Percentiles rank a stretch among this genome's conserved stretches.
Evolutionary conservation across 208 protist species (phyloP).

Genomic region (Acanthamoeba healyi): DNA sequence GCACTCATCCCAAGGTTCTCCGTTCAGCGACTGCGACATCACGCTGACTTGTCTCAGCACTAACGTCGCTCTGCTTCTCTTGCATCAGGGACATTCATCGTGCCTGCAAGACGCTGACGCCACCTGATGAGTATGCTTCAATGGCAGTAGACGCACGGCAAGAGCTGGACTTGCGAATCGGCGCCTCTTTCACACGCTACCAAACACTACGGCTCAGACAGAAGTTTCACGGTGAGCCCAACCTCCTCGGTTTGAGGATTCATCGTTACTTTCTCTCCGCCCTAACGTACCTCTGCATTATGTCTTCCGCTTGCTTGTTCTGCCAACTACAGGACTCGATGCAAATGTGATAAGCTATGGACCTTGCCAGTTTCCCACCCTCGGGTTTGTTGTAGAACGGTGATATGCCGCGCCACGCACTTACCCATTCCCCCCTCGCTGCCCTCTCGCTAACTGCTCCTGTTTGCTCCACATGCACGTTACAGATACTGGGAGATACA

Average conservation of each 20-base stretch:
- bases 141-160: conserved; percentile 92
- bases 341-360: conserved; percentile 88
- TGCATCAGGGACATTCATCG: conserved; percentile 85
- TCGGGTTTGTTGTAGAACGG: conserved; percentile 96
- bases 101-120: conserved; percentile 83
- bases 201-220: conserved; percentile 90
- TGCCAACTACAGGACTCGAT: conserved; percentile 43
- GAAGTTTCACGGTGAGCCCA: conserved; percentile 79
- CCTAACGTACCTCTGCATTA: no score
- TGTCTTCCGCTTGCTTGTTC: no score
- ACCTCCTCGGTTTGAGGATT: background rate
- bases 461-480: background rate
- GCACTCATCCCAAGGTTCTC: conserved; percentile 89
- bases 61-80: no score
- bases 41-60: background rate
- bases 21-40: background rate
- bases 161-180: conserved; percentile 95
- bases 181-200: conserved; percentile 94
- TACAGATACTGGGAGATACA: conserved; percentile 67
- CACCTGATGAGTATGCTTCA: conserved; percentile 86
- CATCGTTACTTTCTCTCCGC: background rate
- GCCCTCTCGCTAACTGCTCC: background rate
- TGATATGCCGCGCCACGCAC: no score
- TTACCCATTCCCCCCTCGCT: background rate
- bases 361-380: conserved; percentile 97